Conservation (phyloP, 2,329 filamentous ascomycete genomes). For the Bretziella fagacearum region DNA sequence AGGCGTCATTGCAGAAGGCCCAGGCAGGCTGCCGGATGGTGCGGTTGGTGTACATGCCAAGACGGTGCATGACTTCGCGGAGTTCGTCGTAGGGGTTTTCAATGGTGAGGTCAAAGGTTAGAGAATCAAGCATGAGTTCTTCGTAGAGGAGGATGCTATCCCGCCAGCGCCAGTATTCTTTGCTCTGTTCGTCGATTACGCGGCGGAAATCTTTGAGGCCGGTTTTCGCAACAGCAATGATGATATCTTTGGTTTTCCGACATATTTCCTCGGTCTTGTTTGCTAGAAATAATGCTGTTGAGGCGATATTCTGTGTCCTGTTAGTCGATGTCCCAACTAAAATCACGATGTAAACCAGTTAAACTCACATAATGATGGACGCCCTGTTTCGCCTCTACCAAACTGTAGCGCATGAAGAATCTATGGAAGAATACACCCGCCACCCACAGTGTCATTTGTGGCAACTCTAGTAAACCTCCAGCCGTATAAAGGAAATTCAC, state of each 20-base stretch:
- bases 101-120: conserved; percentile 87
- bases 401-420: conserved; percentile 80
- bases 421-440: conserved; percentile 90
- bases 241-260: conserved; percentile 85
- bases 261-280: conserved; percentile 97
- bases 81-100: conserved; percentile 76
- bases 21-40: conserved; percentile 69
- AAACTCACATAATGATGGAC: conserved; percentile 76
- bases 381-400: conserved; percentile 57
- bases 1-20: conserved; percentile 86
- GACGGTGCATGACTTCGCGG: conserved; percentile 60
- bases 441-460: conserved; percentile 80
- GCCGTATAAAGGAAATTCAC: conserved; percentile 95
- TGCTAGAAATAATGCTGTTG: conserved; percentile 78
- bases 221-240: conserved; percentile 83
- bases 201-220: conserved; percentile 87
- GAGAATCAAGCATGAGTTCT: conserved; percentile 73
- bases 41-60: conserved; percentile 64
- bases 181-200: conserved; percentile 87
- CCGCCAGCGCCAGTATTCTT: conserved; percentile 96
- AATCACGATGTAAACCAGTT: neutral
- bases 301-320: conserved; percentile 54
- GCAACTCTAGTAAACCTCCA: conserved; percentile 78
- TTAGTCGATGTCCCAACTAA: neutral
- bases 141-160: conserved; percentile 88